Percentiles rank a stretch among this genome's conserved stretches.
Evolutionary conservation across 768 basidiomycete species (phyloP).

Genomic region (Xerocomellus amylosporus): DNA sequence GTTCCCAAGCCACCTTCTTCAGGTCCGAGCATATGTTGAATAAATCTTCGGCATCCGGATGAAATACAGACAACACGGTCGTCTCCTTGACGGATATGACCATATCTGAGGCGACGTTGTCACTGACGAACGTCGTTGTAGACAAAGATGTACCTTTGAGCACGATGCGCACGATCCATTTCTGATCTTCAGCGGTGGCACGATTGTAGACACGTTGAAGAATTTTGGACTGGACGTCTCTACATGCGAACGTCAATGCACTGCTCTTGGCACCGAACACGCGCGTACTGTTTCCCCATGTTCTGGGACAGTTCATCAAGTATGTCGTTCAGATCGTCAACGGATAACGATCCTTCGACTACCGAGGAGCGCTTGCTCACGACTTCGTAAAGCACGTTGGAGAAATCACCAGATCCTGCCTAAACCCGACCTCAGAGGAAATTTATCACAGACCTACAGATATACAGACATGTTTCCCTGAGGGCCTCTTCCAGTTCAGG

Average conservation of each 20-base stretch:
- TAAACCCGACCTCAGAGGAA: constrained; percentile 27
- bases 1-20: constrained; percentile 87
- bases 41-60: constrained; percentile 89
- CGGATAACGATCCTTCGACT: constrained; percentile 65
- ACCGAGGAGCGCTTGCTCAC: constrained; percentile 81
- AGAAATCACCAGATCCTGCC: constrained; percentile 83
- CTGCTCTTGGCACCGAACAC: background rate
- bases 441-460: background rate
- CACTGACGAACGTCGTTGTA: background rate
- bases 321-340: constrained; percentile 81
- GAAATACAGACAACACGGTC: constrained; percentile 86
- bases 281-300: constrained; percentile 69
- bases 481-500: constrained; percentile 87
- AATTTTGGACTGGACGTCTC: constrained; percentile 72
- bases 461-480: constrained; percentile 56
- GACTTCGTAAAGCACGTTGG: constrained; percentile 82
- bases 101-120: constrained; percentile 57
- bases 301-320: constrained; percentile 75
- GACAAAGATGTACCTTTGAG: constrained; percentile 65
- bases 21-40: constrained; percentile 97
- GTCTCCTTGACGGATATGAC: constrained; percentile 92
- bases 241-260: constrained; percentile 33
- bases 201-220: constrained; percentile 75
- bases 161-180: constrained; percentile 95
- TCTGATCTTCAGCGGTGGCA: constrained; percentile 83